Conservation (phyloP, 78 protist species). For the Dictyostelium brefeldianum region DNA sequence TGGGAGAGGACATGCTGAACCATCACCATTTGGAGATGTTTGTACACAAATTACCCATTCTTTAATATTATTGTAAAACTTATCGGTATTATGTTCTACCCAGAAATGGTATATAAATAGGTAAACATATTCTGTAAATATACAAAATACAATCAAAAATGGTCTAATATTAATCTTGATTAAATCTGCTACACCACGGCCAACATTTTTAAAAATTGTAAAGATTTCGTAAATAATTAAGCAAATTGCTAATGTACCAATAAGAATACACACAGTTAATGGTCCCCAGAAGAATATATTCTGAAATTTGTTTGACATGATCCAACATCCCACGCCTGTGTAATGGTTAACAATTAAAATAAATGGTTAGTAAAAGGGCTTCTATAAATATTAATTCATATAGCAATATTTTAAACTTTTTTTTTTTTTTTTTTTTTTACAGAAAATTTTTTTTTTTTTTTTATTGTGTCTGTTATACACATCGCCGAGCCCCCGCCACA, state of each 20-base stretch:
- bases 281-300: conserved; percentile 67
- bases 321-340: too few species aligned
- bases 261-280: background rate
- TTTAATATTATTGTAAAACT: background rate
- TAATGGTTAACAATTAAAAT: too few species aligned
- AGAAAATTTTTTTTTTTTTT: too few species aligned
- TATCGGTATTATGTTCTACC: conserved; percentile 15
- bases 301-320: background rate
- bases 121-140: conserved; percentile 37
- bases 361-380: too few species aligned
- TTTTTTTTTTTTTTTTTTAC: background rate
- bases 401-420: background rate
- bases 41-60: conserved; percentile 48
- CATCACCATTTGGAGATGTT: background rate
- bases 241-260: conserved; percentile 36
- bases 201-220: conserved; percentile 12
- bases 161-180: conserved; percentile 22
- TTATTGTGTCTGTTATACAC: too few species aligned
- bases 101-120: conserved; percentile 47
- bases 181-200: background rate
- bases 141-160: conserved; percentile 25
- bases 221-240: conserved; percentile 48
- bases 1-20: background rate
- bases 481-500: too few species aligned
- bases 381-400: too few species aligned